Percentiles rank a stretch among this genome's conserved stretches.
These are phyloP conservation scores for Pseudogymnoascus sp. DNA, from an alignment of 2,329 filamentous ascomycete species.

Conservation along the genomic window DNA sequence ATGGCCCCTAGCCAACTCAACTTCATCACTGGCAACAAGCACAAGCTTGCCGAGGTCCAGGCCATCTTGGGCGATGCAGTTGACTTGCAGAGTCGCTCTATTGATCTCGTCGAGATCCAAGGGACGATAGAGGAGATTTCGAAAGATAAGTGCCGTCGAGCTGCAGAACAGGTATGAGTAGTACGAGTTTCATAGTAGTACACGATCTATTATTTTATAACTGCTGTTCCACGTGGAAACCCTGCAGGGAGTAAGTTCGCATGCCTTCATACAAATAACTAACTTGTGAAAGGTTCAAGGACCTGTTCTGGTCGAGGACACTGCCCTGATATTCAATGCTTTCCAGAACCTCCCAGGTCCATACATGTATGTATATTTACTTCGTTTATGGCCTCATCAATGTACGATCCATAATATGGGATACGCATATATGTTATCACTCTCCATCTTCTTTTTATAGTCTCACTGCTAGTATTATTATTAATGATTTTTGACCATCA, in stretches of 20 bases:
- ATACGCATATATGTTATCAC: neutral
- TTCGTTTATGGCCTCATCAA: constrained; percentile 4
- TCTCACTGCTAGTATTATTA: neutral
- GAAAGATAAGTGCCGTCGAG: constrained; percentile 72
- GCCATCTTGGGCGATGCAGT: constrained; percentile 70
- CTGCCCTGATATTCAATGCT: constrained; percentile 85
- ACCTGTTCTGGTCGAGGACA: constrained; percentile 92
- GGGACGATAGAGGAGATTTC: constrained; percentile 89
- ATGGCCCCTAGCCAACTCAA: constrained; percentile 54
- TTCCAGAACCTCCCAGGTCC: constrained; percentile 86
- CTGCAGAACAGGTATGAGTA: constrained; percentile 61
- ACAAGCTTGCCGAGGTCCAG: constrained; percentile 85
- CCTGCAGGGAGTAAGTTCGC: neutral
- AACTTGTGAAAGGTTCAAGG: constrained; percentile 54
- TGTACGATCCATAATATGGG: neutral
- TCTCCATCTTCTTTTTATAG: neutral
- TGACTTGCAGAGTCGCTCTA: constrained; percentile 59
- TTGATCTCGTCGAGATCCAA: constrained; percentile 86
- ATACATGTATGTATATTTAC: constrained; percentile 64
- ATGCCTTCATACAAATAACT: constrained; percentile 11
- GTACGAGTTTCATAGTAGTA: neutral
- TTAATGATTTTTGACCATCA: constrained; percentile 7
- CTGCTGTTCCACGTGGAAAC: neutral
- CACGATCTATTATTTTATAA: neutral
- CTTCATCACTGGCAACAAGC: constrained; percentile 94